Evolutionary conservation across 345 rosid genomes (phyloP).

Genomic region (Hypericum perforatum): DNA sequence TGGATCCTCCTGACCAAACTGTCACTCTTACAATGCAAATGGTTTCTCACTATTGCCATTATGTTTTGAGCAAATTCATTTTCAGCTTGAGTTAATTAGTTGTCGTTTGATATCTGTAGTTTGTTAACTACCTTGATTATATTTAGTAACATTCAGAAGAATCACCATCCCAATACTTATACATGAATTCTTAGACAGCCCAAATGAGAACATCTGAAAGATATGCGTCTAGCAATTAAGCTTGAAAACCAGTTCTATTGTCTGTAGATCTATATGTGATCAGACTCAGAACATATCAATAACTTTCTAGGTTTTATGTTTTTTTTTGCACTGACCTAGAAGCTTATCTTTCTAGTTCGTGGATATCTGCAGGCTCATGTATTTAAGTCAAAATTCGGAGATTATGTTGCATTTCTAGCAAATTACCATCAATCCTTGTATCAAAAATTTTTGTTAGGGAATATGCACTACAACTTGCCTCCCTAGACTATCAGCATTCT

Average conservation of each 20-base stretch:
- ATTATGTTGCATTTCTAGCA: slow-evolving; percentile 89
- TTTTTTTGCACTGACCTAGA: background rate
- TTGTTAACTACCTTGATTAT: background rate
- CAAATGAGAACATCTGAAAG: slow-evolving; percentile 99
- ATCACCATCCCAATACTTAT: slow-evolving; percentile 9
- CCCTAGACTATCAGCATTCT: slow-evolving; percentile 99
- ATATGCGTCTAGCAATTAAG: slow-evolving; percentile 87
- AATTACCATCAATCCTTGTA: slow-evolving; percentile 58
- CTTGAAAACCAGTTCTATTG: slow-evolving; percentile 84
- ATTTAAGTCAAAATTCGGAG: slow-evolving; percentile 64
- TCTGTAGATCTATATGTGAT: slow-evolving; percentile 52
- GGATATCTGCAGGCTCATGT: slow-evolving; percentile 61
- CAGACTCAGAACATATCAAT: slow-evolving; percentile 67
- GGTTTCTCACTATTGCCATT: too few relatives aligned
- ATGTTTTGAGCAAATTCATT: background rate
- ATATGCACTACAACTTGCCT: slow-evolving; percentile 81
- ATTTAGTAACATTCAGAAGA: slow-evolving; percentile 6
- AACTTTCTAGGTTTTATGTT: slow-evolving; percentile 3
- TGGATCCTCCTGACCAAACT: slow-evolving; percentile 9
- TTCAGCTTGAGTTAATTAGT: too few relatives aligned
- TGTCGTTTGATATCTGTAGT: background rate
- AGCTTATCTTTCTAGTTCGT: background rate
- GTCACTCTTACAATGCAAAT: too few relatives aligned
- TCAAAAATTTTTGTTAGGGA: slow-evolving; percentile 63
- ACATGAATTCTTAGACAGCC: slow-evolving; percentile 86